Evolutionary conservation across 2,329 filamentous ascomycete genomes (phyloP).

Genomic region (Dothistroma septosporum): DNA sequence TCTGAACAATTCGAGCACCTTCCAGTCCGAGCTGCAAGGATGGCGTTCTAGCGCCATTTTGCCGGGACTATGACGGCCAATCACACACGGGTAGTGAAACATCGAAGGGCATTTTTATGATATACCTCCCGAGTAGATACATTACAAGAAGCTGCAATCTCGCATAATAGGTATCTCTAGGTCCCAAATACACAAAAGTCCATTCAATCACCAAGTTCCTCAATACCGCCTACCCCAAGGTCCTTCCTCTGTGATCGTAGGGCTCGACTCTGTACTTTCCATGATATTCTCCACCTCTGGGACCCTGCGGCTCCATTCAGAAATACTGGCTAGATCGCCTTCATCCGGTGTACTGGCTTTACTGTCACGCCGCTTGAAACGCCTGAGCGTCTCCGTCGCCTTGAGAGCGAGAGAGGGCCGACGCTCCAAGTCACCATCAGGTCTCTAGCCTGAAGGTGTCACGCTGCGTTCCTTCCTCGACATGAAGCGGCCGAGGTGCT

Average conservation of each 20-base stretch:
- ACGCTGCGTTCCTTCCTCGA: conserved; percentile 30
- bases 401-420: not conserved
- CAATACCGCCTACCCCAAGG: not conserved
- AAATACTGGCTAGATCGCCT: not conserved
- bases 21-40: no score
- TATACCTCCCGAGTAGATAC: not conserved
- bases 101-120: no score
- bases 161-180: conserved; percentile 9
- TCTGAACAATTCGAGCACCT: no score
- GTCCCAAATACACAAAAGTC: not conserved
- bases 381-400: not conserved
- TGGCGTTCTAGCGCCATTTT: no score
- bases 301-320: not conserved
- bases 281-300: not conserved
- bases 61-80: no score
- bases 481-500: conserved; percentile 27
- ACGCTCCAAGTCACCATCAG: conserved; percentile 1
- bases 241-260: not conserved
- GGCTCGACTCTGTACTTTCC: conserved; percentile 1
- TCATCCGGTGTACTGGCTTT: not conserved
- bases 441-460: conserved; percentile 28
- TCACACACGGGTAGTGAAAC: no score
- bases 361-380: conserved; percentile 1
- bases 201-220: not conserved
- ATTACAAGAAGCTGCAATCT: conserved; percentile 5